These are phyloP conservation scores for Manihot esculenta DNA, from an alignment of 441 rosid species.

Conservation along the genomic window DNA sequence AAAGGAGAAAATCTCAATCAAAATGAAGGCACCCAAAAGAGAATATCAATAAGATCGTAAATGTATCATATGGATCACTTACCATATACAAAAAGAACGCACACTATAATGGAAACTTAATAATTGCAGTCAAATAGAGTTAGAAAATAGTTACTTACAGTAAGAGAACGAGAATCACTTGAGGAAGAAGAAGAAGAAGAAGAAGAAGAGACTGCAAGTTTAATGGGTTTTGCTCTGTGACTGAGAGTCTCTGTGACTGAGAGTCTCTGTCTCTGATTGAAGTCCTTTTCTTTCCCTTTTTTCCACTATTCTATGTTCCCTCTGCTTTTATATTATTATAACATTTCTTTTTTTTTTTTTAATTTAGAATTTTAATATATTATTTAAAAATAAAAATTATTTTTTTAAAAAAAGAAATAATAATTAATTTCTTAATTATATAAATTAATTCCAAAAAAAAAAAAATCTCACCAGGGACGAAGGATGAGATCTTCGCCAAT, in stretches of 20 bases:
- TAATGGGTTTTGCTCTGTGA: not conserved
- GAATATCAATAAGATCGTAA: slow-evolving; percentile 8
- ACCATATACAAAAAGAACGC: not conserved
- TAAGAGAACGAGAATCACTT: not conserved
- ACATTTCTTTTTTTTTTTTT: not conserved
- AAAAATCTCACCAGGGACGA: slow-evolving; percentile 4
- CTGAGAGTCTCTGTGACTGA: not conserved
- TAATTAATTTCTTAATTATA: not conserved
- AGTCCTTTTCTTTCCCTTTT: not conserved
- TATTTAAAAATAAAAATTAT: not conserved
- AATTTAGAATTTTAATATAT: not conserved
- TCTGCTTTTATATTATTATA: slow-evolving; percentile 6
- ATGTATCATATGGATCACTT: slow-evolving; percentile 4
- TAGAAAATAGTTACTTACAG: not conserved
- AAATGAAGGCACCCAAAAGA: slow-evolving; percentile 7
- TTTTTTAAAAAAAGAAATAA: not conserved
- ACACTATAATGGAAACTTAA: slow-evolving; percentile 7
- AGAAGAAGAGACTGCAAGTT: not conserved
- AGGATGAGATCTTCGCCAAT: slow-evolving; percentile 12
- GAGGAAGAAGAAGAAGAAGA: not conserved
- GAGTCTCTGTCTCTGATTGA: not conserved
- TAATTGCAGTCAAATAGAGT: not conserved
- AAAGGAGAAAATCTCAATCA: slow-evolving; percentile 9
- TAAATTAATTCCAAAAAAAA: not conserved
- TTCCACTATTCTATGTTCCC: slow-evolving; percentile 12